Conservation (phyloP, 768 basidiomycete genomes). For the Leccinum rimulosum region DNA sequence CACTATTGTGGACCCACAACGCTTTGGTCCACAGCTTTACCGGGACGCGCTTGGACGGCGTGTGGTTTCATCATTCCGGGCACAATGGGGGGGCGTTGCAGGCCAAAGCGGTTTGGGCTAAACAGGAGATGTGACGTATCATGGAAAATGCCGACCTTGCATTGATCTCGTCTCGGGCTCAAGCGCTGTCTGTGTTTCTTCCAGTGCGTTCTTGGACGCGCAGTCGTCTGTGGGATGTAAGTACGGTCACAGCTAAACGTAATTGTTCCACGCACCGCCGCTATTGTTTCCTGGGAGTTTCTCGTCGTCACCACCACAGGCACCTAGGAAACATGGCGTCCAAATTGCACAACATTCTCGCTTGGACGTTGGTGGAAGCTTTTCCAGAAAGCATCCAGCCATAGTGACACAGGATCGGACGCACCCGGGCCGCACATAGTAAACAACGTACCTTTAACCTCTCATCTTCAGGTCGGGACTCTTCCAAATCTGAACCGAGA, state of each 20-base stretch:
- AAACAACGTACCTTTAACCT: too few species aligned
- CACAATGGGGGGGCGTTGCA: not conserved
- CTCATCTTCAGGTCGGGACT: too few species aligned
- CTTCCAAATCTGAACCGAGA: not conserved
- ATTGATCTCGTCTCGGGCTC: slow-evolving; percentile 16
- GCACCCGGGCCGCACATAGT: too few species aligned
- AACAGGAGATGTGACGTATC: not conserved
- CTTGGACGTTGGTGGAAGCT: too few species aligned
- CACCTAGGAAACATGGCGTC: too few species aligned
- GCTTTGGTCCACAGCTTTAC: slow-evolving; percentile 4
- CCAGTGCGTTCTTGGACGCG: not conserved
- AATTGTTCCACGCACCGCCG: not conserved
- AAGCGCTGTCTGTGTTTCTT: not conserved
- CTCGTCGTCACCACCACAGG: not conserved
- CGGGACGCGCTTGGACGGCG: slow-evolving; percentile 7
- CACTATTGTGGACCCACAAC: not conserved
- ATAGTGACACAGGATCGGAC: too few species aligned
- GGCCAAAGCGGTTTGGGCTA: not conserved
- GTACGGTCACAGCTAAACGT: not conserved
- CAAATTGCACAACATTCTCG: too few species aligned
- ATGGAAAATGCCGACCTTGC: slow-evolving; percentile 21
- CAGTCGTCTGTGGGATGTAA: too few species aligned
- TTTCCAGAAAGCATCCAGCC: too few species aligned
- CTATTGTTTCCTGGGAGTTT: not conserved
- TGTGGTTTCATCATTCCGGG: slow-evolving; percentile 8